Evolutionary conservation across 2,329 filamentous ascomycete genomes (phyloP), one percentile per base, ranked within the genome.

Genomic region (Myriosclerotinia scirpicola): DNA sequence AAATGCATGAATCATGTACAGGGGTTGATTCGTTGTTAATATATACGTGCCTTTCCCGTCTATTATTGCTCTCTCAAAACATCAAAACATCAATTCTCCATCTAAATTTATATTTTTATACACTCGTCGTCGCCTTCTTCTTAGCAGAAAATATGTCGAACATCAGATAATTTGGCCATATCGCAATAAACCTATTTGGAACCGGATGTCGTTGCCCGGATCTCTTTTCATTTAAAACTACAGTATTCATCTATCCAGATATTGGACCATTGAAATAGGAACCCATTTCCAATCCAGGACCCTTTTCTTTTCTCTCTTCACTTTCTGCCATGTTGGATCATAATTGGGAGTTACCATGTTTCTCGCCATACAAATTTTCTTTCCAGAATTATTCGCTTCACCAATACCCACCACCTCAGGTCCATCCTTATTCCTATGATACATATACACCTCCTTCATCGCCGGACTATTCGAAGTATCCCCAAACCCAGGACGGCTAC

Each of bases 181-280:
- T 50, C 44, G 30, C 58, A 38, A 60, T 50, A 44, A 61, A 40
- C 9, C 40, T 54, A 50, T 59, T 48, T 65, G 60, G 60, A 63
- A 54, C 50, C 50, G 60, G 60, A 63, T 20, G 7, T 63, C n/a
- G 36, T 38, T 26, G 36, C 34, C 46, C 20, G 50, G 58, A 50
- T 61, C 58, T 30, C 44, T 61, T 48, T 64, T 56, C 62, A 48
- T 64, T 60, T 65, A 36, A 44, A 60, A 30, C 63, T 65, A 54
- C 30, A 34, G 30, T 34, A 34, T 34, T 34, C 30, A 34, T 65
- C 60, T 52, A 36, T 48, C 26, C 63, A 54, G 36, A 26, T 60
- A 60, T 65, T 59, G 63, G 53, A 40, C 63, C 63, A 52, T 65
- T 60, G 46, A 34, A 55, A 48, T 52, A 65, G 63, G 63, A 65